Evolutionary conservation across 768 basidiomycete genomes (phyloP).

Genomic region (Boletus tylopilopsis): DNA sequence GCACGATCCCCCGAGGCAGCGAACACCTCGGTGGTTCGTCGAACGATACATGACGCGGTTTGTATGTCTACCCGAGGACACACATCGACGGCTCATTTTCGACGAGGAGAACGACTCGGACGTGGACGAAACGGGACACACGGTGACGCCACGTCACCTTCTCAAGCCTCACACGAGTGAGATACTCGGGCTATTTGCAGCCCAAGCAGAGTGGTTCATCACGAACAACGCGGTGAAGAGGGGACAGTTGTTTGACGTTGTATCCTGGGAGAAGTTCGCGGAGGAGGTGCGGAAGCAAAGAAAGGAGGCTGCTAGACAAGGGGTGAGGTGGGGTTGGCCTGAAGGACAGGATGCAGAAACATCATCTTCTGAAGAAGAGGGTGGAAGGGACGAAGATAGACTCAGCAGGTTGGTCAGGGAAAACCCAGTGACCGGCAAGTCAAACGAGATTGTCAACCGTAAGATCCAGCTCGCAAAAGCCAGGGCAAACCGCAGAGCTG

Average conservation of each 20-base stretch:
- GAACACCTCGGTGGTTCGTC: slow-evolving; percentile 51
- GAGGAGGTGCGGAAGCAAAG: slow-evolving; percentile 29
- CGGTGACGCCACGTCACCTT: slow-evolving; percentile 36
- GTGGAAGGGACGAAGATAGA: not conserved
- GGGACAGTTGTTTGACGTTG: slow-evolving; percentile 37
- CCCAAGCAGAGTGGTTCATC: slow-evolving; percentile 57
- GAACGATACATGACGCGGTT: slow-evolving; percentile 35
- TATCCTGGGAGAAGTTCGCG: slow-evolving; percentile 48
- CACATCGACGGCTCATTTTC: slow-evolving; percentile 34
- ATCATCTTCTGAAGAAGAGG: slow-evolving; percentile 11
- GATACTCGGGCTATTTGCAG: slow-evolving; percentile 47
- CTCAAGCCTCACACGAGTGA: slow-evolving; percentile 50
- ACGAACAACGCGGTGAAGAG: slow-evolving; percentile 39
- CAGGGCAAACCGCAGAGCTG: not conserved
- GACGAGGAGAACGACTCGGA: slow-evolving; percentile 32
- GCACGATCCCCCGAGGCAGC: slow-evolving; percentile 31
- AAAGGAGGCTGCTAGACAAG: slow-evolving; percentile 27
- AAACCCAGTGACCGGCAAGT: slow-evolving; percentile 30
- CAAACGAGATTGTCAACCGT: slow-evolving; percentile 11
- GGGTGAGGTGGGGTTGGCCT: slow-evolving; percentile 22
- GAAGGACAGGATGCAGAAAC: slow-evolving; percentile 12
- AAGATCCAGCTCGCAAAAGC: slow-evolving; percentile 17
- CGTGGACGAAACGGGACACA: slow-evolving; percentile 26
- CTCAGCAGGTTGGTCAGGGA: slow-evolving; percentile 12
- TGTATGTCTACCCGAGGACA: slow-evolving; percentile 27